These are phyloP conservation scores for Suillus bovinus DNA, from an alignment of 768 basidiomycete genomes.

Conservation along the genomic window DNA sequence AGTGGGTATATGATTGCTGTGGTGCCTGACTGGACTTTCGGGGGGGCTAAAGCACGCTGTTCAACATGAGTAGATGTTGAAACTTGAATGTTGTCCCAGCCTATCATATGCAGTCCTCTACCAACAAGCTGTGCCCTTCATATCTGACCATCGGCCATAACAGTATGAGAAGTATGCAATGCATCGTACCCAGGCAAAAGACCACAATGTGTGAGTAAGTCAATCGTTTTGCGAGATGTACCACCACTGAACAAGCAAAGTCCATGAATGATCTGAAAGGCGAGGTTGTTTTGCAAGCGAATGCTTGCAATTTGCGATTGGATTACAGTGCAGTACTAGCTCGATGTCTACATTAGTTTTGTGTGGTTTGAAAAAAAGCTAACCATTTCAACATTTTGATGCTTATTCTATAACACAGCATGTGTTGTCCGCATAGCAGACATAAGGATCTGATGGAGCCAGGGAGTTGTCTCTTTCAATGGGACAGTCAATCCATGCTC, in stretches of 20 bases:
- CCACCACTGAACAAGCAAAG: not conserved
- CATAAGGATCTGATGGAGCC: too few relatives aligned
- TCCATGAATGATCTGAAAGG: not conserved
- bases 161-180: not conserved
- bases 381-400: too few relatives aligned
- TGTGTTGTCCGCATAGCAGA: too few relatives aligned
- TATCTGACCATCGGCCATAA: not conserved
- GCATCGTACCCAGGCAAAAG: not conserved
- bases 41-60: slow-evolving; percentile 21
- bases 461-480: too few relatives aligned
- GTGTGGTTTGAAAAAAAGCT: too few relatives aligned
- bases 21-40: slow-evolving; percentile 39
- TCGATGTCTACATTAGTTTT: too few relatives aligned
- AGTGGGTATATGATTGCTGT: slow-evolving; percentile 33
- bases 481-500: too few relatives aligned
- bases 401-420: too few relatives aligned
- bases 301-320: not conserved
- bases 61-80: slow-evolving; percentile 33
- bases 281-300: not conserved
- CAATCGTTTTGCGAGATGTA: not conserved
- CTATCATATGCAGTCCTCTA: slow-evolving; percentile 7
- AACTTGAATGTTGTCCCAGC: slow-evolving; percentile 32
- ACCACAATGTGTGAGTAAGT: not conserved
- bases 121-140: not conserved
- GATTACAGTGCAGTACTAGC: too few relatives aligned